Evolutionary conservation across 768 basidiomycete species (phyloP), one percentile per base, ranked within the genome.

Genomic region (Lentinula edodes): DNA sequence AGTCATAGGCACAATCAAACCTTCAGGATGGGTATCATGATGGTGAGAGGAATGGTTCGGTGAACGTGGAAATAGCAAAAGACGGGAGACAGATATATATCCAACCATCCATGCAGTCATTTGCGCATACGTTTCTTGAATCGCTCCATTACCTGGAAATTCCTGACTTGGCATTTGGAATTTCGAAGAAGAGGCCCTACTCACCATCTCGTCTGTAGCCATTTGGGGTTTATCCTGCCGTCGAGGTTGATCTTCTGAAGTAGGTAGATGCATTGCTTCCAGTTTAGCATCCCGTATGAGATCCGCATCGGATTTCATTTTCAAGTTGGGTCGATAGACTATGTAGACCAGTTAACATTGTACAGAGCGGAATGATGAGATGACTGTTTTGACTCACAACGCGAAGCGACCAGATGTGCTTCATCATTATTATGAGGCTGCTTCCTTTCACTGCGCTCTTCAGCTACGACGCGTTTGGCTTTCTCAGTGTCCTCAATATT

Each of bases 401-500:
- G 87, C 6, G 92, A 83, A 9, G 92, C 90, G 9, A 88, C 88
- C 43, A 95, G 84, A 69, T 94, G 91, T 56, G 87, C 90, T 68
- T 94, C 92, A 58, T 93, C 92, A 15, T 77, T 78, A 28, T 76
- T 79, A 9, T 53, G 12, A 18, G 69, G 64, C 62, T 76, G 80
- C 68, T 83, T 85, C 23, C 80, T 76, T 12, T 87, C 84, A 53
- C 86, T 81, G 23, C 84, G 82, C 62, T 84, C 86, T 65, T 93
- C 92, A 1, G 86, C 87, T 23, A 95, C 90, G 10, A 83, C 79
- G 0, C 94, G 83, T 73, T 98, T 98, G 0, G 96, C 96, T 66
- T 93, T 96, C 71, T 98, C 97, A 0, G 96, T 99, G 55, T 95
- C 93, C 70, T 97, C 95, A 59, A 99, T 99, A 70, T 98, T 99